These are phyloP conservation scores for Colletotrichum sp. DNA, from an alignment of 2,329 filamentous ascomycete genomes.

Conservation along the genomic window DNA sequence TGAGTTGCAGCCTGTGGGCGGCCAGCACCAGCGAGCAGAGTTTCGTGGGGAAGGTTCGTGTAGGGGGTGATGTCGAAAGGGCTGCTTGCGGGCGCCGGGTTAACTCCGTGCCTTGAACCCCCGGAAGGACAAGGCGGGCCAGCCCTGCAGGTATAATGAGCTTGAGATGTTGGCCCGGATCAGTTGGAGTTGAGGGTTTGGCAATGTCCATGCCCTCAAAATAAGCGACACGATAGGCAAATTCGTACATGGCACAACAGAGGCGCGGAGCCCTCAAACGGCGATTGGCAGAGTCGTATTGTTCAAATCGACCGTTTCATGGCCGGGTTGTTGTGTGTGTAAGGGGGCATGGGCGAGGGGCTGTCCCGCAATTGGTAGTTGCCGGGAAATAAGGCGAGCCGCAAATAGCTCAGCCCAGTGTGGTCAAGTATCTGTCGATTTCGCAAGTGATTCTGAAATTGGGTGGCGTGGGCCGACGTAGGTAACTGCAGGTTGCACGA, in stretches of 20 bases:
- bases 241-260: not conserved
- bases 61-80: not conserved
- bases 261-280: not conserved
- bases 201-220: not conserved
- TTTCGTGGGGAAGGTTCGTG: not conserved
- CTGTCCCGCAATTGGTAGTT: not conserved
- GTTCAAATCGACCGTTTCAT: not conserved
- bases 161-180: not conserved
- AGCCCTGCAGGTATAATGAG: not conserved
- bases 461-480: not conserved
- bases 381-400: not conserved
- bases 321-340: not conserved
- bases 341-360: not conserved
- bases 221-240: not conserved
- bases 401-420: not conserved
- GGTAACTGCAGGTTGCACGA: not conserved
- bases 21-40: not conserved
- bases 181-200: not conserved
- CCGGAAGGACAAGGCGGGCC: not conserved
- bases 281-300: not conserved
- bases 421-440: not conserved
- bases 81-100: not conserved
- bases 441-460: slow-evolving; percentile 5
- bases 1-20: not conserved
- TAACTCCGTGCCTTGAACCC: not conserved